Conservation (phyloP, 1,284 basidiomycete species). For the Trichosporon coremiiforme region DNA sequence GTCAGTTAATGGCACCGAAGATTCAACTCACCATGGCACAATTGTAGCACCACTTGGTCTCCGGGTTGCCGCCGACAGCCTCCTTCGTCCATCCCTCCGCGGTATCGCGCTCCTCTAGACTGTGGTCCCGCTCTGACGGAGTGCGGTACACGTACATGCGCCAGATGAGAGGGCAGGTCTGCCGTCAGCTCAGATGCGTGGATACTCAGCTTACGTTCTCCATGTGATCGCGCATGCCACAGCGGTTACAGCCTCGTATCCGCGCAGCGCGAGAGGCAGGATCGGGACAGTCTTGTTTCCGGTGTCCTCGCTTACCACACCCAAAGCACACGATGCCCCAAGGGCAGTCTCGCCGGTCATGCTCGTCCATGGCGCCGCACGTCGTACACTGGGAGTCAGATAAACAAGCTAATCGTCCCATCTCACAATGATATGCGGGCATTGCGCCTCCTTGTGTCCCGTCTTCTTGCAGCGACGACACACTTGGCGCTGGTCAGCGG, state of each 20-base stretch:
- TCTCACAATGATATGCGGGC: constrained; percentile 48
- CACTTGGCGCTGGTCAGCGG: constrained; percentile 46
- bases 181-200: constrained; percentile 11
- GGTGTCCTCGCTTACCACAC: constrained; percentile 85
- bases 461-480: constrained; percentile 51
- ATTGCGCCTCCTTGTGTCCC: constrained; percentile 44
- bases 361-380: constrained; percentile 83
- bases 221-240: constrained; percentile 69
- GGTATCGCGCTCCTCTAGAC: constrained; percentile 52
- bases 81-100: constrained; percentile 47
- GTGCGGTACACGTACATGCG: constrained; percentile 77
- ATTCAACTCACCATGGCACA: constrained; percentile 62
- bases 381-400: constrained; percentile 69
- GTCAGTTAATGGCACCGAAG: neutral
- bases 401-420: neutral
- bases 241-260: constrained; percentile 68
- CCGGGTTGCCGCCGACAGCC: constrained; percentile 39
- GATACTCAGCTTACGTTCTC: constrained; percentile 62
- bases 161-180: constrained; percentile 89
- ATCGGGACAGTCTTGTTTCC: constrained; percentile 79
- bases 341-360: constrained; percentile 78
- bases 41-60: constrained; percentile 72
- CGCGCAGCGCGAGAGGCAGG: constrained; percentile 56
- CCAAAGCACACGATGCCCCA: constrained; percentile 80
- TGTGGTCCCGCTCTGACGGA: constrained; percentile 61